These are phyloP conservation scores for Diaporthe velutina DNA, from an alignment of 2,329 filamentous ascomycete species.

Conservation along the genomic window DNA sequence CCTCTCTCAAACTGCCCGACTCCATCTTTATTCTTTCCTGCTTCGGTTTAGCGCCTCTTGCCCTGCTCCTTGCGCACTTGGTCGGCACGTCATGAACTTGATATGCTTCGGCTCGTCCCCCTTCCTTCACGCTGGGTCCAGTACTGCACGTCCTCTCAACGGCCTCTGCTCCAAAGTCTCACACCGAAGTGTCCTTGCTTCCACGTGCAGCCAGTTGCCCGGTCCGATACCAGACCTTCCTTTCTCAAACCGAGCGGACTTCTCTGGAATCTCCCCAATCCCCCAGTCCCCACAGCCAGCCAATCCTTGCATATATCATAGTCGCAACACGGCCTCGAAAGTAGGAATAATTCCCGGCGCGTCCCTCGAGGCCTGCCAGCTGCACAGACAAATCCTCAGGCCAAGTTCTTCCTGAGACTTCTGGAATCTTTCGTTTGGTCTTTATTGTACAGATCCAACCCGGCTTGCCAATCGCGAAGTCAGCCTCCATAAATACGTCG, in stretches of 20 bases:
- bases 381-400: background rate
- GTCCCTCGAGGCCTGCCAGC: background rate
- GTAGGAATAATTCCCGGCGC: constrained; percentile 11
- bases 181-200: constrained; percentile 3
- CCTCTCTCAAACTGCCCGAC: background rate
- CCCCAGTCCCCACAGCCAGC: background rate
- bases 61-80: background rate
- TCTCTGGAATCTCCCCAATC: background rate
- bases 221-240: background rate
- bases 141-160: background rate
- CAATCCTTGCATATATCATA: background rate
- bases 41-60: constrained; percentile 3
- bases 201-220: constrained; percentile 11
- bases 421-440: background rate
- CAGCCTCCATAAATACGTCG: background rate
- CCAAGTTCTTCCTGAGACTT: background rate
- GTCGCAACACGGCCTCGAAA: constrained; percentile 11
- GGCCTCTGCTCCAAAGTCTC: constrained; percentile 1
- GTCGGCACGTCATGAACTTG: constrained; percentile 15
- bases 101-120: constrained; percentile 1
- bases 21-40: constrained; percentile 2
- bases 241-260: constrained; percentile 4
- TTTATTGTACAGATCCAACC: no score
- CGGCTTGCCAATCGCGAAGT: background rate
- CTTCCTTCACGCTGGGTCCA: background rate